These are phyloP conservation scores for Linnemannia exigua DNA, from an alignment of 192 early-diverging fungal species.

Conservation along the genomic window DNA sequence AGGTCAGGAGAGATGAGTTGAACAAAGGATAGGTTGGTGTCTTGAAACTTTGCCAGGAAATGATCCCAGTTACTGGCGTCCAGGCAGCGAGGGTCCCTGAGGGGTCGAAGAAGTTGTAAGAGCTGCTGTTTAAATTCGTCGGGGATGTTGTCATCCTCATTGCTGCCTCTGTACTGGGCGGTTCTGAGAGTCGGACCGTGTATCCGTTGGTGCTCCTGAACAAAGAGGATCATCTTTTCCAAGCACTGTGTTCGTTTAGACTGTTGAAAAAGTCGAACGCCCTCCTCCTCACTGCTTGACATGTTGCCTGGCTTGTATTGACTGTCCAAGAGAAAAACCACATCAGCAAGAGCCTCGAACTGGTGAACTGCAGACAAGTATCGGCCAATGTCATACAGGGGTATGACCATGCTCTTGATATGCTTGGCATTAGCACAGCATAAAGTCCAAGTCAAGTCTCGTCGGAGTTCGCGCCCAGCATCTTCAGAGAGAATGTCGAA, in stretches of 20 bases:
- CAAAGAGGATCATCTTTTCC: slow-evolving; percentile 26
- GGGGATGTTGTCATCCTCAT: not conserved
- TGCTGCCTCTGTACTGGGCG: not conserved
- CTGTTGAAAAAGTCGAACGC: not conserved
- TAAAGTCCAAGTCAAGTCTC: not conserved
- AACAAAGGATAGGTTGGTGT: not conserved
- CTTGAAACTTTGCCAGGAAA: not conserved
- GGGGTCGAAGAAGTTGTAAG: not conserved
- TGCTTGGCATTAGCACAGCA: not conserved
- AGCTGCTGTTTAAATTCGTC: not conserved
- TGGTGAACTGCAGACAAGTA: slow-evolving; percentile 3
- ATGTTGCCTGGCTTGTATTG: not conserved
- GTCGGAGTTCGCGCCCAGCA: not conserved
- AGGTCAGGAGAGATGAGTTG: not conserved
- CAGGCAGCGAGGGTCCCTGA: not conserved
- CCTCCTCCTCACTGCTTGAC: not conserved
- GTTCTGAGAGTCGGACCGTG: not conserved
- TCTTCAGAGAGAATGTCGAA: not conserved
- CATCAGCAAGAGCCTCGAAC: slow-evolving; percentile 4
- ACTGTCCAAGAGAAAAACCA: slow-evolving; percentile 16
- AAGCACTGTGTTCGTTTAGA: not conserved
- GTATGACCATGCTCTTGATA: too few species aligned
- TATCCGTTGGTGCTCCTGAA: slow-evolving; percentile 1
- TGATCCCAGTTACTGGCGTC: not conserved
- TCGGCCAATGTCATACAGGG: not conserved